Evolutionary conservation across 345 rosid species (phyloP), one percentile per base, ranked within the genome.

Genomic region (Boechera divaricarpa): DNA sequence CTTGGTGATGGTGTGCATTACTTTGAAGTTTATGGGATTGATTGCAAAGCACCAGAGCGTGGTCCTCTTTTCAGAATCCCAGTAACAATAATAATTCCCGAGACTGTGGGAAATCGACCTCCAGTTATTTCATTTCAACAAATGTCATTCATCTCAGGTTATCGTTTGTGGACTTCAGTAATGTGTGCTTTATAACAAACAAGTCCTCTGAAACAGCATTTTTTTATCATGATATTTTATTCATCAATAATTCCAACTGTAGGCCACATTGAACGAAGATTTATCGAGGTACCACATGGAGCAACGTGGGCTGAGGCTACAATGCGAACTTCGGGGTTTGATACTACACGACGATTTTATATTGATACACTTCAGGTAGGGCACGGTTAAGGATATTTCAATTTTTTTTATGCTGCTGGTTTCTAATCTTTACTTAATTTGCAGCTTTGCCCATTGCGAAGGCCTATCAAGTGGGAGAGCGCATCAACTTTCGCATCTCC

Each of bases 231-330:
- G 59, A 32, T 53, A 44, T 29, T 68, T 58, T 53, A 16, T 61
- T 13, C 16, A 21, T 61, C 69, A 41, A 49, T 76, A 26, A 69
- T 59, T 84, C 60, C 69, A 48, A 77, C 66, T 65, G 76, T 67
- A 95, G 98, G 98, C 63, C 91, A 87, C 72, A 88, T 95, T 77
- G 99, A 95, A 75, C 89, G 99, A 67, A 91, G 93, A 86, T 91
- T 48, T 73, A 81, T 95, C 26, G 93, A 89, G 85, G 94, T 95
- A 62, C 99, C 98, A 41, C 81, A 67, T 54, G 97, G 99, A 67
- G 90, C 98, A 75, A 87, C 80, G 57, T 93, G 99, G 99, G 96
- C 87, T 80, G 99, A 95, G 88, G 99, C 98, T 69, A 90, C 91
- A 21, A 86, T 95, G 84, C 88, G 80, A 76, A 84, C 91, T 70